Evolutionary conservation across 2,329 filamentous ascomycete species (phyloP).

Genomic region (Onygena corvina): DNA sequence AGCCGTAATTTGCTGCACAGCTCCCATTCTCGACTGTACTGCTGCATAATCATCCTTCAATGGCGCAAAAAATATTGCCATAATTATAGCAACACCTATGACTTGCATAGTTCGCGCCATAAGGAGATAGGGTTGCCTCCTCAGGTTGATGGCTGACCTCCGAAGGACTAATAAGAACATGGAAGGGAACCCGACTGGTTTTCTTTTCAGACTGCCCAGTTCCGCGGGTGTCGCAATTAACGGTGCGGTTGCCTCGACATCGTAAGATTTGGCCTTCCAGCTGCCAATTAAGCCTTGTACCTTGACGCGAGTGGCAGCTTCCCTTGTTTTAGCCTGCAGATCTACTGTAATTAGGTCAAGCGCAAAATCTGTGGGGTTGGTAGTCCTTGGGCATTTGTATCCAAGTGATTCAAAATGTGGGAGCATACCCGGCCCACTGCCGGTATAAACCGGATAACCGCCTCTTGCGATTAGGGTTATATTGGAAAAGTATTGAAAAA

Average conservation of each 20-base stretch:
- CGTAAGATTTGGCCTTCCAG: slow-evolving; percentile 36
- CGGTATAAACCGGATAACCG: slow-evolving; percentile 56
- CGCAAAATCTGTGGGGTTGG: slow-evolving; percentile 67
- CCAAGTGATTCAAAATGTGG: slow-evolving; percentile 50
- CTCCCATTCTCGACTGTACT: slow-evolving; percentile 61
- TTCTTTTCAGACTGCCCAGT: slow-evolving; percentile 54
- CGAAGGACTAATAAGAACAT: slow-evolving; percentile 57
- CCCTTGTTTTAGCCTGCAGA: slow-evolving; percentile 52
- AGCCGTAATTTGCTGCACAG: slow-evolving; percentile 58
- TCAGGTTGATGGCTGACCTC: slow-evolving; percentile 57
- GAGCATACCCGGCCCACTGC: slow-evolving; percentile 52
- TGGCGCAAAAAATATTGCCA: slow-evolving; percentile 60
- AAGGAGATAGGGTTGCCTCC: slow-evolving; percentile 52
- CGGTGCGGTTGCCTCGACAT: slow-evolving; percentile 22
- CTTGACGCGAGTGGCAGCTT: slow-evolving; percentile 50
- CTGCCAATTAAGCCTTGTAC: slow-evolving; percentile 50
- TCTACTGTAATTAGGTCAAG: slow-evolving; percentile 67
- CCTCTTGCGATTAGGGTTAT: slow-evolving; percentile 59
- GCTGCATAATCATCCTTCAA: slow-evolving; percentile 56
- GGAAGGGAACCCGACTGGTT: slow-evolving; percentile 48
- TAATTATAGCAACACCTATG: slow-evolving; percentile 49
- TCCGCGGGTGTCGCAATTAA: slow-evolving; percentile 57
- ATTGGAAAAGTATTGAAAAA: slow-evolving; percentile 60
- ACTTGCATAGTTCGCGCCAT: slow-evolving; percentile 57
- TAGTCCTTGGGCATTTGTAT: slow-evolving; percentile 53